These are phyloP conservation scores for Lagerstroemia speciosa DNA, from an alignment of 345 rosid genomes.

Conservation along the genomic window DNA sequence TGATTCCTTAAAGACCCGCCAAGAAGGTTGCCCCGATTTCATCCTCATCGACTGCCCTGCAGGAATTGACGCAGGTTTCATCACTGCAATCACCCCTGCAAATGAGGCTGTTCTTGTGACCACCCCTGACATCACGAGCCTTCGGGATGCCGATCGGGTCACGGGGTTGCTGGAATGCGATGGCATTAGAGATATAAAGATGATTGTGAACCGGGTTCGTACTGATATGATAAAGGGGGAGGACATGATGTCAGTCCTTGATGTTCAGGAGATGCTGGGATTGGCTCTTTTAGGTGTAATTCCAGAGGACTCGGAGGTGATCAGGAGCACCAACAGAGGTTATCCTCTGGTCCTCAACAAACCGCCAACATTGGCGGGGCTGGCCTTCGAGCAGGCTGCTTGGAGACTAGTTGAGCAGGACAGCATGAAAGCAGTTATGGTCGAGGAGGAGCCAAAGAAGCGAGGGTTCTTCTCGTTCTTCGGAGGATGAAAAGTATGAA, in stretches of 20 bases:
- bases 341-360: conserved; percentile 78
- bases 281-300: conserved; percentile 70
- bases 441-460: conserved; percentile 90
- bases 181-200: conserved; percentile 84
- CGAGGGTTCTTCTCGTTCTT: conserved; percentile 84
- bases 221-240: conserved; percentile 98
- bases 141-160: conserved; percentile 84
- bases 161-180: conserved; percentile 84
- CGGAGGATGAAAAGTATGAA: conserved; percentile 36
- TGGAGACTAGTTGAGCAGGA: conserved; percentile 99
- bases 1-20: conserved; percentile 57
- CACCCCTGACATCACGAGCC: conserved; percentile 83
- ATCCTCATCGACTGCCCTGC: conserved; percentile 88
- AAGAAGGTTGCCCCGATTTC: conserved; percentile 76
- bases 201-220: conserved; percentile 87
- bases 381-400: conserved; percentile 97
- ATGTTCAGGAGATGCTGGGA: conserved; percentile 92
- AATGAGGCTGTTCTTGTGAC: conserved; percentile 84
- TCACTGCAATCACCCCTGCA: conserved; percentile 94
- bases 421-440: conserved; percentile 92
- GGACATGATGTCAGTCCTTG: conserved; percentile 97
- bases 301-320: conserved; percentile 89
- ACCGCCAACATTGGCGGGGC: conserved; percentile 89
- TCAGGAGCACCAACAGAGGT: conserved; percentile 85
- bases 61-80: conserved; percentile 97